Evolutionary conservation across 2,329 filamentous ascomycete species (phyloP).

Genomic region (Ophiobolus disseminans): DNA sequence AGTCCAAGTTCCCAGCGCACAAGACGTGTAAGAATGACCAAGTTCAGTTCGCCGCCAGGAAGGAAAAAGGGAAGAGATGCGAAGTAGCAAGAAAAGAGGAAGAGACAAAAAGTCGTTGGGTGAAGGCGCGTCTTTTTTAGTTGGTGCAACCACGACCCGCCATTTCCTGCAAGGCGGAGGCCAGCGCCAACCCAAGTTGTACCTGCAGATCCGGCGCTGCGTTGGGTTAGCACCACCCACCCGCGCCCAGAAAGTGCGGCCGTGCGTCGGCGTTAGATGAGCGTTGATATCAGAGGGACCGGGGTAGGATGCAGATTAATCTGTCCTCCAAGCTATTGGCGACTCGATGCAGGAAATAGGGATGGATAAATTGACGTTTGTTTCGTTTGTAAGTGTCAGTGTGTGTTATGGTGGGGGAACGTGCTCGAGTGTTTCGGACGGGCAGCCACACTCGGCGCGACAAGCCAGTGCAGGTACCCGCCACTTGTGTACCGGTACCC

Average conservation of each 20-base stretch:
- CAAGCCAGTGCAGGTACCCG: constrained; percentile 9
- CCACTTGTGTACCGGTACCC: constrained; percentile 23
- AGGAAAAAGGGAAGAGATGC: not conserved
- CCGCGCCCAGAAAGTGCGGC: no score
- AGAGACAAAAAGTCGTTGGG: constrained; percentile 19
- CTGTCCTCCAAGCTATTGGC: not conserved
- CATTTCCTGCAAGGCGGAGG: constrained; percentile 20
- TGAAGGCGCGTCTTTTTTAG: constrained; percentile 16
- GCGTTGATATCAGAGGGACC: constrained; percentile 12
- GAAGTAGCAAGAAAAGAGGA: not conserved
- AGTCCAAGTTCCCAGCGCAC: no score
- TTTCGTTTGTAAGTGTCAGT: not conserved
- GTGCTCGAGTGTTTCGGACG: not conserved
- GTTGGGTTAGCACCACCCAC: constrained; percentile 11
- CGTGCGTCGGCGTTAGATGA: constrained; percentile 8
- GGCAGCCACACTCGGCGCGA: not conserved
- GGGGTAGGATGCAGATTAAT: no score
- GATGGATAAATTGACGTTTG: constrained; percentile 1
- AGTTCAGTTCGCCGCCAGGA: no score
- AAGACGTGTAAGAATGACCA: no score
- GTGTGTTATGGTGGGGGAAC: not conserved
- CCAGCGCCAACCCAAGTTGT: constrained; percentile 18
- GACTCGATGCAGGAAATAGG: constrained; percentile 6
- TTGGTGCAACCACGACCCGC: constrained; percentile 19
- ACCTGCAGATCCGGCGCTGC: constrained; percentile 20